Base-by-base conservation (phyloP, 495 filamentous ascomycete genomes). In the Talaromyces thailandensis region DNA sequence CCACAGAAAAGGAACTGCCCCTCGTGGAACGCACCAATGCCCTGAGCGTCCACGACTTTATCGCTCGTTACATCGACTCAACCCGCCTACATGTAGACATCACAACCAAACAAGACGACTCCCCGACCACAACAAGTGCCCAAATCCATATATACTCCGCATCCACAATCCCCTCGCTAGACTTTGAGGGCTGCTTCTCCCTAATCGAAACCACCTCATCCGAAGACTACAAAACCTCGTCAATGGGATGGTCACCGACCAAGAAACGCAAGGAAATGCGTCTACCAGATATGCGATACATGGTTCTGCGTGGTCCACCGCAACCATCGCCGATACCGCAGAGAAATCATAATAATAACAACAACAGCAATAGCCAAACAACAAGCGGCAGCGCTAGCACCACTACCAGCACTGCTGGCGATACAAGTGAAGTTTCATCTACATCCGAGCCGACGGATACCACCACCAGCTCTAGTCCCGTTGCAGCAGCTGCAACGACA, bases 221-320 rank as follows among this genome's bases (percentile, higher is more conserved):
- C 2, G 64, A 71, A 4, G 85, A 85, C 62, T 96, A 96, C 70
- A 79, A 82, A 51, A 66, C 75, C 14, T 91, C 88, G 0, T 73
- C 77, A 28, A 62, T 60, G 1, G 88, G 88, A 53, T 96, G 92
- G 92, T 85, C 85, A 11, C 82, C 88, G 0, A 61, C 63, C 2
- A 82, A 82, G 43, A 96, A 96, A 72, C 67, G 72, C 31, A 77
- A 79, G 62, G 92, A 96, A 76, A 96, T 96, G 91, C 75, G 73
- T 45, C 78, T 92, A 2, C 77, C 81, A 0, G 88, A 88, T 65
- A 78, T 91, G 68, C 84, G 85, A 45, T 91, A 89, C 64, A 70
- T 90, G 28, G 73, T 89, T 55, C 69, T 90, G 35, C 82, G 81
- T 37, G 50, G 16, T 64, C 48, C 6, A 35, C 40, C 12, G 48